These are phyloP conservation scores for Kernera saxatilis DNA, from an alignment of 345 rosid genomes.

Conservation along the genomic window DNA sequence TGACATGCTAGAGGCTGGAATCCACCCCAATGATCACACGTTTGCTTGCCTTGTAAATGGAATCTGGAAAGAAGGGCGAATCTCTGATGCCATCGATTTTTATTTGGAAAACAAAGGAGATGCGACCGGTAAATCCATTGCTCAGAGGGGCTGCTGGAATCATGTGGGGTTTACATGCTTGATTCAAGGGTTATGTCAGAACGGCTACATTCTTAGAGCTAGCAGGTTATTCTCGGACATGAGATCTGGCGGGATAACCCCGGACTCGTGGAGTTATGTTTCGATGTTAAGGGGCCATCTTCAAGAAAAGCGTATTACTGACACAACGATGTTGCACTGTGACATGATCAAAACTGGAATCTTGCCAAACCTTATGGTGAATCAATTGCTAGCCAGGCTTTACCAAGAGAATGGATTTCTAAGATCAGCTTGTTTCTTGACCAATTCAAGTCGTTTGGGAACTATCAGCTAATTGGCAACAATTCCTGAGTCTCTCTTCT, in stretches of 20 bases:
- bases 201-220: conserved; percentile 52
- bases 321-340: conserved; percentile 56
- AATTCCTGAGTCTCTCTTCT: not conserved
- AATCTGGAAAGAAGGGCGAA: conserved; percentile 50
- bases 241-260: conserved; percentile 43
- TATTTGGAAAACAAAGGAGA: conserved; percentile 33
- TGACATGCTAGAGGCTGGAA: conserved; percentile 49
- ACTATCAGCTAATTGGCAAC: not conserved
- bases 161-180: conserved; percentile 29
- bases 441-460: not conserved
- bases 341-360: conserved; percentile 63
- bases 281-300: conserved; percentile 23
- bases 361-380: conserved; percentile 38
- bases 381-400: conserved; percentile 32
- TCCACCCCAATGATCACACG: conserved; percentile 52
- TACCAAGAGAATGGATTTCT: conserved; percentile 43
- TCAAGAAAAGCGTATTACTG: conserved; percentile 39
- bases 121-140: not conserved
- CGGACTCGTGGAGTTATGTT: conserved; percentile 35
- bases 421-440: conserved; percentile 34
- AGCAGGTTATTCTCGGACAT: conserved; percentile 47
- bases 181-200: conserved; percentile 53
- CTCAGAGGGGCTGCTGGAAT: conserved; percentile 9
- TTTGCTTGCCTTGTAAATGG: conserved; percentile 58
- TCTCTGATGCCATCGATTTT: conserved; percentile 38